These are phyloP conservation scores for Hypomontagnella submonticulosa DNA, from an alignment of 495 filamentous ascomycete species.

Conservation along the genomic window DNA sequence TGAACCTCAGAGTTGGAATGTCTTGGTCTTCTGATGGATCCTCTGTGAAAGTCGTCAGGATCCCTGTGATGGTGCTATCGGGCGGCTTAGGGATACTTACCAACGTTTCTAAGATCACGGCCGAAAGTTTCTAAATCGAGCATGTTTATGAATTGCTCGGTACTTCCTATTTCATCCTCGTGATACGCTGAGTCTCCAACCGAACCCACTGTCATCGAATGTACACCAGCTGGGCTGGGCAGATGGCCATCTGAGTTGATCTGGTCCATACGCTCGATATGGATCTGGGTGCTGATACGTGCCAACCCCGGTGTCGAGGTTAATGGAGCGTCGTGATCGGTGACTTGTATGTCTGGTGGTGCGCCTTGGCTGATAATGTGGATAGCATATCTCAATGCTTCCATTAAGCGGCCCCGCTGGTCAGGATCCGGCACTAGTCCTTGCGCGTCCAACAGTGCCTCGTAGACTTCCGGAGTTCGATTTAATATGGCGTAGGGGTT, in stretches of 20 bases:
- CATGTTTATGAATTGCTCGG: too few species aligned
- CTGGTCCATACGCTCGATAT: too few species aligned
- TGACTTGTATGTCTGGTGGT: not conserved
- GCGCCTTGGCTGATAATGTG: not conserved
- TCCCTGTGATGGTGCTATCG: too few species aligned
- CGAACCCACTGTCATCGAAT: not conserved
- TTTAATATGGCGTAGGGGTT: not conserved
- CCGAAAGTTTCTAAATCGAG: too few species aligned
- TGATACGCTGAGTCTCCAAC: not conserved
- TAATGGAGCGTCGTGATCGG: not conserved
- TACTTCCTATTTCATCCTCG: too few species aligned
- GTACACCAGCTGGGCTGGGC: not conserved
- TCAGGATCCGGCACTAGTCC: constrained; percentile 1
- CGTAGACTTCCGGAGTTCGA: constrained; percentile 12
- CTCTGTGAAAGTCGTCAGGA: too few species aligned
- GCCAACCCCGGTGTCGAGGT: not conserved
- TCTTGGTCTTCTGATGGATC: too few species aligned
- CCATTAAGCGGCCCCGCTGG: not conserved
- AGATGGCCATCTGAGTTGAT: not conserved
- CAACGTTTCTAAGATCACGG: too few species aligned
- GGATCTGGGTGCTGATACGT: not conserved
- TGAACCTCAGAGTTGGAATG: too few species aligned
- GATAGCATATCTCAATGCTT: constrained; percentile 6
- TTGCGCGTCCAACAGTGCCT: not conserved
- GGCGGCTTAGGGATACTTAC: too few species aligned